Percentiles rank a stretch among this genome's conserved stretches.
phyloP scores from a whole-genome alignment of 1,139 yeast genomes.

The Kazachstania sp. region DNA sequence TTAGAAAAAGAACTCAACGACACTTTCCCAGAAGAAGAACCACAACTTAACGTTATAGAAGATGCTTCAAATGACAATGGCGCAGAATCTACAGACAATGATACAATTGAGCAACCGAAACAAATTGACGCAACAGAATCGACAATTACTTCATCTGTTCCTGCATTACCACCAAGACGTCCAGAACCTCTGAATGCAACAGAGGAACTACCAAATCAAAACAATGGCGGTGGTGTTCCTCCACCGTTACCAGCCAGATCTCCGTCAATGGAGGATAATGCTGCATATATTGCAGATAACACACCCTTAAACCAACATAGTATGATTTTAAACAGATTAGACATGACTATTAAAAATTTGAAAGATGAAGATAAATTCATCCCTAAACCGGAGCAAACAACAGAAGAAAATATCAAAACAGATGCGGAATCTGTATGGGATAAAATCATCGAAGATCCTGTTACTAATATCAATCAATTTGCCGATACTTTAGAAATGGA shows the following conservation, averaged over 20 bases:
- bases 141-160: neutral
- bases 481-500: conserved; percentile 3
- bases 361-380: conserved; percentile 3
- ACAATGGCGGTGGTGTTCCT: neutral
- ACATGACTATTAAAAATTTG: conserved; percentile 4
- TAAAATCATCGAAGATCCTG: conserved; percentile 5
- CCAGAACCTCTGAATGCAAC: neutral
- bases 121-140: neutral
- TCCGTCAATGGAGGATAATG: neutral
- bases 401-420: neutral
- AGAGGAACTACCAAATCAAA: neutral
- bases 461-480: conserved; percentile 1
- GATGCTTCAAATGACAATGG: neutral
- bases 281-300: neutral
- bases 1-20: neutral
- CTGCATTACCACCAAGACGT: conserved; percentile 1
- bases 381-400: neutral
- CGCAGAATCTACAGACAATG: neutral
- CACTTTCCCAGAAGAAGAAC: neutral
- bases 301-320: conserved; percentile 2
- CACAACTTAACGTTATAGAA: neutral
- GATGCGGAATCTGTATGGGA: conserved; percentile 2
- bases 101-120: neutral
- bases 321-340: conserved; percentile 7
- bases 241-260: conserved; percentile 3